Evolutionary conservation across 1,284 basidiomycete species (phyloP).

Genomic region (Heterobasidion parviporum): DNA sequence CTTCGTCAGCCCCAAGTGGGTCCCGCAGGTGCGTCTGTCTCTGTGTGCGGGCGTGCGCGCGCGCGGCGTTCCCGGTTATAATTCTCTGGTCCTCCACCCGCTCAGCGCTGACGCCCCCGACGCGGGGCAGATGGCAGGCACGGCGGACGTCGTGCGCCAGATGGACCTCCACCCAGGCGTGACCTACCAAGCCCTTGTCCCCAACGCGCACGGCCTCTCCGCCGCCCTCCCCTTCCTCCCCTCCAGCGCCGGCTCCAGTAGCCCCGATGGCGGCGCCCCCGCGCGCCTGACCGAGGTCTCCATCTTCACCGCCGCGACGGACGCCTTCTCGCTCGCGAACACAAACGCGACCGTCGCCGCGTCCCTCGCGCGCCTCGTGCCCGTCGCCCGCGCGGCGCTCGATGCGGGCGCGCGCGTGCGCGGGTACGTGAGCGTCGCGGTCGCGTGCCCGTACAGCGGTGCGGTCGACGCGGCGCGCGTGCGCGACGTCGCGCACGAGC

Average conservation of each 20-base stretch:
- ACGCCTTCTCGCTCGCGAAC: constrained; percentile 55
- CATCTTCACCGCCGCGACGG: constrained; percentile 82
- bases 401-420: constrained; percentile 66
- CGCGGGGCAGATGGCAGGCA: constrained; percentile 74
- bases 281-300: constrained; percentile 75
- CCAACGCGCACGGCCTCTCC: constrained; percentile 76
- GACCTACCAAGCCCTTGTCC: constrained; percentile 81
- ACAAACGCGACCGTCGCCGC: constrained; percentile 74
- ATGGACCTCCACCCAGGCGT: constrained; percentile 47
- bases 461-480: constrained; percentile 62
- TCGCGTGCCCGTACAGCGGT: constrained; percentile 85
- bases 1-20: constrained; percentile 92
- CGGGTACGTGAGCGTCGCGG: constrained; percentile 82
- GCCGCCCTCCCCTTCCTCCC: constrained; percentile 50
- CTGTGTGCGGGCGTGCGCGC: no score
- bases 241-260: constrained; percentile 12
- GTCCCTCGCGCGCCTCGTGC: constrained; percentile 58
- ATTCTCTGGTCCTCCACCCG: not conserved
- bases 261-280: no score
- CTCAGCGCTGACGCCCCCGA: not conserved
- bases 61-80: not conserved
- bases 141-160: constrained; percentile 57
- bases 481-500: constrained; percentile 59
- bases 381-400: constrained; percentile 56
- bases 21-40: constrained; percentile 68